Evolutionary conservation across 768 basidiomycete species (phyloP), one percentile per base, ranked within the genome.

Genomic region (Termitomyces sp.): DNA sequence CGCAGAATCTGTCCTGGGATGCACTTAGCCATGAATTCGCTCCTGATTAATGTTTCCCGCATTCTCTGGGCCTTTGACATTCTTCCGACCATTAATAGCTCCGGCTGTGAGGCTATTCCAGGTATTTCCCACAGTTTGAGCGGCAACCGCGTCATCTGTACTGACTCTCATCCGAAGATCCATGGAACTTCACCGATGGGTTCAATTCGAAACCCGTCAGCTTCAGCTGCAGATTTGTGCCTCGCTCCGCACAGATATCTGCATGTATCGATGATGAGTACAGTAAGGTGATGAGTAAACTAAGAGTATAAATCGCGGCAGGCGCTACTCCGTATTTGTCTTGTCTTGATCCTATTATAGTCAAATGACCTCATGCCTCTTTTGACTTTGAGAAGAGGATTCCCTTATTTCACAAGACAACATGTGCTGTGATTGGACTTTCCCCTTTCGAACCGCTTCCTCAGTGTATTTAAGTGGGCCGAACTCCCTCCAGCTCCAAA

Each of bases 1-100:
- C 61, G 75, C 47, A 64, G 74, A 26, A 70, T 74, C 12, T 76
- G 75, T 50, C 73, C 68, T 0, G 73, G 71, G 5, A 70, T 70
- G 62, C 71, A 70, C 31, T 64, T 75, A 19, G 74, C 74, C 6
- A 62, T 62, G 30, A 70, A 69, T 54, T 71, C 69, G 1, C 50
- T 73, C 3, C 68, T 71, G 50, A 69, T 72, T 41, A 72, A 71
- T 49, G 58, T 71, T 17, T 68, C 75, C 7, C 65, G 68, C 8
- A 64, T 77, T 3, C 59, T 76, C 3, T 73, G 73, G 67, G 69
- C 64, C 9, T 71, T 74, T 56, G 62, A 75, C 53, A 71, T 75
- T 41, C 53, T 56, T 14, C 65, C 66, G 3, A 55, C 61, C 8
- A 21, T 61, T n/a, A 37, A 57, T 35, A 38, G 44, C 3, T 14